Base-by-base conservation (phyloP, 495 filamentous ascomycete species). In the Neohortaea acidophila region DNA sequence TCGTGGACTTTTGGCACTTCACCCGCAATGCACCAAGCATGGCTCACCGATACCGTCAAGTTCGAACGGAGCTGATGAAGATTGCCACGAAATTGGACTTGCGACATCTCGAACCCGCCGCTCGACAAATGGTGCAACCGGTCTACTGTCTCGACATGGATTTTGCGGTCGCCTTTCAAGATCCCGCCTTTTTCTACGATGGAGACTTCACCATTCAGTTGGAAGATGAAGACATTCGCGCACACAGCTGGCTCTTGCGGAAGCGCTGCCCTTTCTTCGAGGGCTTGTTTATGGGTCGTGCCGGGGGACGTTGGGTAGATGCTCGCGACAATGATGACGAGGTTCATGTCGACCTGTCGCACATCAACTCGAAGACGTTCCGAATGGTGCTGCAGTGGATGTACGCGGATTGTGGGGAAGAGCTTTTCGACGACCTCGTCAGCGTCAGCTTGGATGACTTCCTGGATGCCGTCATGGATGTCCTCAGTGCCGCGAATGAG, bases 201-300 rank as follows among this genome's bases (percentile, higher is more conserved):
- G 74, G 73, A 3, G 85, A 97, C 58, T 65, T 79, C 4, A 55
- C 83, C 4, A 62, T 96, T 10, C 73, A 92, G 37, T 65, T 96
- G 21, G 69, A 68, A n/a, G 74, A 79, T 33, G 62, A 62, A 27
- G 73, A 75, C 28, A 59, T 84, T 5, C 59, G 58, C 20, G 77
- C 79, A 5, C 86, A 96, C 52, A 86, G 79, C 46, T 59, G 69
- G 13, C 57, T 96, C 14, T 54, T 96, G 32, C 81, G 84, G 41
- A 76, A 78, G 51, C 66, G 91, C 51, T 94, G 84, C 44, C 86
- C 84, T 0, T 97, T 94, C 64, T 97, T 97, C 49, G 65, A 84
- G 45, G 79, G 81, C 3, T 64, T 97, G 15, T 94, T 94, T 60
- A 62, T 80, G 41, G 89, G 91, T 14, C 77, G 82, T 30, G 80